These are phyloP conservation scores for Choricystis sp. DNA, from an alignment of 139 green algal species.

Conservation along the genomic window DNA sequence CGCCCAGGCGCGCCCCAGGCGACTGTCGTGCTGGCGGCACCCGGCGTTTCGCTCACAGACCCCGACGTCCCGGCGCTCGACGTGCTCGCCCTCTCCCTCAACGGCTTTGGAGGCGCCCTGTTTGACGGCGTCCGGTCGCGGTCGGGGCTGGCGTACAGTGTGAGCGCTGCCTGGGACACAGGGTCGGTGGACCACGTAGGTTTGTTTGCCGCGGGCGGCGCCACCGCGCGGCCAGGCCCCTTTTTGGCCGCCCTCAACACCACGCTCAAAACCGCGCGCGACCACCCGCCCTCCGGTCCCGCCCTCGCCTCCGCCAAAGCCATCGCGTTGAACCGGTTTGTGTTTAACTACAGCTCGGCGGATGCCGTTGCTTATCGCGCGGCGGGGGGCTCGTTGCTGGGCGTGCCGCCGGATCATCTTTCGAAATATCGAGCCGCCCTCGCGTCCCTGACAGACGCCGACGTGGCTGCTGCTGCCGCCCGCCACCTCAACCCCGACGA, in stretches of 20 bases:
- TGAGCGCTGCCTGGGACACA: conserved; percentile 42
- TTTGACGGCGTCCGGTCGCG: conserved; percentile 56
- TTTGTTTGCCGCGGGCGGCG: conserved; percentile 45
- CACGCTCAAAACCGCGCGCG: conserved; percentile 6
- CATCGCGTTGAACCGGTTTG: conserved; percentile 51
- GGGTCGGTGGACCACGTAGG: conserved; percentile 46
- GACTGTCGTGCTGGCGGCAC: conserved; percentile 34
- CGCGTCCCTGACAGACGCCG: conserved; percentile 20
- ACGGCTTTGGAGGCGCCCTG: conserved; percentile 58
- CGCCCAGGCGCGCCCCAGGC: conserved; percentile 22
- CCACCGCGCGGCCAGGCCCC: conserved; percentile 33
- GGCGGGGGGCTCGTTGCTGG: conserved; percentile 44
- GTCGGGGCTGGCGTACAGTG: conserved; percentile 59
- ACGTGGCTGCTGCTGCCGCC: conserved; percentile 34
- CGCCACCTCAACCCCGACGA: conserved; percentile 39
- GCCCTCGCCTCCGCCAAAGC: conserved; percentile 28
- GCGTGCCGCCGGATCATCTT: conserved; percentile 48
- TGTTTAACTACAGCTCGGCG: conserved; percentile 64
- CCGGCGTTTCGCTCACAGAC: conserved; percentile 39
- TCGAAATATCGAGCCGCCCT: conserved; percentile 33
- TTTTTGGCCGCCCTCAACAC: conserved; percentile 20
- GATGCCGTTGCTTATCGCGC: conserved; percentile 36
- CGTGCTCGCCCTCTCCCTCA: conserved; percentile 43
- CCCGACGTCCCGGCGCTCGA: conserved; percentile 42
- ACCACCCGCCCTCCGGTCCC: conserved; percentile 1